Conservation (phyloP, 2,329 filamentous ascomycete genomes). For the Neodidymelliopsis sp. region DNA sequence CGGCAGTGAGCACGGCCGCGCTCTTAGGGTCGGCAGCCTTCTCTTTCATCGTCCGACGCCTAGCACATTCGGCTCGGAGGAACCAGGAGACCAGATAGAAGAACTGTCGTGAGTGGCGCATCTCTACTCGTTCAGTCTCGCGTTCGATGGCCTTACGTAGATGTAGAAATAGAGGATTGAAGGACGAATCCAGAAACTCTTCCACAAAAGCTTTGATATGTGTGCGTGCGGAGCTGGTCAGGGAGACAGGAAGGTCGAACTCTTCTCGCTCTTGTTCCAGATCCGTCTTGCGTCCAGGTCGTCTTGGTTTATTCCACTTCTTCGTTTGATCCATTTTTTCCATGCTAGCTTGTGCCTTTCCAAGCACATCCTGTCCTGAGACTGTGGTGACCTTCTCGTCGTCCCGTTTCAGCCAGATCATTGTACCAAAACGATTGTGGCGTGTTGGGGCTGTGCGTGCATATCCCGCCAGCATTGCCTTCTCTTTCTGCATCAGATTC, state of each 20-base stretch:
- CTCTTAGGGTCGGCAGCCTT: conserved; percentile 60
- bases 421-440: conserved; percentile 94
- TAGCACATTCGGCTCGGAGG: conserved; percentile 79
- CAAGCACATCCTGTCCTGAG: conserved; percentile 85
- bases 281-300: conserved; percentile 50
- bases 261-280: conserved; percentile 60
- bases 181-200: conserved; percentile 92
- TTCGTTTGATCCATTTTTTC: conserved; percentile 92
- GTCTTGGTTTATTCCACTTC: conserved; percentile 83
- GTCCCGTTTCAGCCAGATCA: conserved; percentile 93
- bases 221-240: conserved; percentile 77
- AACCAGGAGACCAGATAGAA: conserved; percentile 96
- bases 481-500: conserved; percentile 79
- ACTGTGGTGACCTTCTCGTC: conserved; percentile 85
- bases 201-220: conserved; percentile 84
- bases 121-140: conserved; percentile 81
- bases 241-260: conserved; percentile 74
- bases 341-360: conserved; percentile 74
- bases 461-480: conserved; percentile 79
- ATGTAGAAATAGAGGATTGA: conserved; percentile 86
- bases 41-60: conserved; percentile 65
- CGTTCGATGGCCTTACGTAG: conserved; percentile 89
- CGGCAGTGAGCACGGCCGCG: conserved; percentile 50
- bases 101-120: conserved; percentile 81
- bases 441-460: conserved; percentile 81